phyloP scores from a whole-genome alignment of 805 yeast species.

The Candida namnaoensis region DNA sequence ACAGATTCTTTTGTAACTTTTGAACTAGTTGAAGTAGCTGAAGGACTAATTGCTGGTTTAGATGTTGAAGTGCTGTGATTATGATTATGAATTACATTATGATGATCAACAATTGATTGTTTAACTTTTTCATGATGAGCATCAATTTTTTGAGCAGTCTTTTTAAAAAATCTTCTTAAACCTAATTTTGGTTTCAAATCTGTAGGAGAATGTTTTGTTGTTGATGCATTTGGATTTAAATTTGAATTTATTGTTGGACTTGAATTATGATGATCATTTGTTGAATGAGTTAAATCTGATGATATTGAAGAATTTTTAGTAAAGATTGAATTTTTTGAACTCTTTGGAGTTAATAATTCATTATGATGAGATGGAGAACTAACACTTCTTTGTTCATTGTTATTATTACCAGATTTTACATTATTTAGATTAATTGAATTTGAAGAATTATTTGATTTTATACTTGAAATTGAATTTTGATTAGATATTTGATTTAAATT shows the following conservation, averaged over 20 bases:
- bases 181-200: slow-evolving; percentile 2
- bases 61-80: background rate
- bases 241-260: too few species aligned
- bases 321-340: background rate
- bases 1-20: background rate
- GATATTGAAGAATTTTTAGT: background rate
- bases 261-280: background rate
- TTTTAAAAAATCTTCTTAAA: slow-evolving; percentile 45
- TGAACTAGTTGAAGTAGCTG: background rate
- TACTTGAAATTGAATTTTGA: background rate
- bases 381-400: too few species aligned
- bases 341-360: background rate
- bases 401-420: background rate
- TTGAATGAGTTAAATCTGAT: background rate
- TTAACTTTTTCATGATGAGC: slow-evolving; percentile 7
- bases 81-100: too few species aligned
- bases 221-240: too few species aligned
- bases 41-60: background rate
- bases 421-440: background rate
- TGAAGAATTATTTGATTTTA: too few species aligned
- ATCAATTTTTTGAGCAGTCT: slow-evolving; percentile 18
- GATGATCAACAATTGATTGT: slow-evolving; percentile 8
- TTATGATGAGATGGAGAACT: background rate
- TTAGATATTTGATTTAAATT: too few species aligned
- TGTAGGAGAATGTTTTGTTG: background rate